These are phyloP conservation scores for Triadica sebifera DNA, from an alignment of 345 rosid genomes.

Conservation along the genomic window DNA sequence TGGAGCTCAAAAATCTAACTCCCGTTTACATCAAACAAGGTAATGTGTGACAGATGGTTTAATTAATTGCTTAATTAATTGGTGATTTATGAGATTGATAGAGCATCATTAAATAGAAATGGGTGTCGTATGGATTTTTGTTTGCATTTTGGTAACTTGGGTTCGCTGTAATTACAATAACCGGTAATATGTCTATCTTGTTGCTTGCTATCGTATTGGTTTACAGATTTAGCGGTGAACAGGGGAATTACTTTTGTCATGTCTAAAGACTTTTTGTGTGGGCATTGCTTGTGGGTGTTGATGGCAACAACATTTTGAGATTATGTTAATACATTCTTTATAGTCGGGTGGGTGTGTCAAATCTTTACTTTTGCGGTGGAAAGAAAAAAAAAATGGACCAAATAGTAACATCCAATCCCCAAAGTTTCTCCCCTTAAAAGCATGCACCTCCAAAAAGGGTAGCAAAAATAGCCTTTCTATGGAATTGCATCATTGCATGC, in stretches of 20 bases:
- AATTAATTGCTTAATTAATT: too few relatives aligned
- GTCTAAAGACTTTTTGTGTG: slow-evolving; percentile 21
- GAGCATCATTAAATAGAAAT: not conserved
- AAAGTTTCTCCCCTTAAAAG: slow-evolving; percentile 21
- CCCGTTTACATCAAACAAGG: slow-evolving; percentile 34
- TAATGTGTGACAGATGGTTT: slow-evolving; percentile 2
- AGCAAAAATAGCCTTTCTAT: not conserved
- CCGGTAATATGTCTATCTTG: too few relatives aligned
- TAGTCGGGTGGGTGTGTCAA: slow-evolving; percentile 43
- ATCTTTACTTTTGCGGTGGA: slow-evolving; percentile 24
- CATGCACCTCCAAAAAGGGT: slow-evolving; percentile 13
- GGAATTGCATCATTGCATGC: not conserved
- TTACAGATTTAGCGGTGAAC: not conserved
- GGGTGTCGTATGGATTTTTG: too few relatives aligned
- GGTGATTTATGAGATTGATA: slow-evolving; percentile 12
- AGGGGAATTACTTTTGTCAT: not conserved
- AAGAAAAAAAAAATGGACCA: not conserved
- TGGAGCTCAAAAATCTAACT: slow-evolving; percentile 33
- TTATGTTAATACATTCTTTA: slow-evolving; percentile 23
- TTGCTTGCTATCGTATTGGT: not conserved
- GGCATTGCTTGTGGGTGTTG: slow-evolving; percentile 13
- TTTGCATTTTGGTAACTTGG: too few relatives aligned
- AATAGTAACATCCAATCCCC: slow-evolving; percentile 7
- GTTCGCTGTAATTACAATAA: too few relatives aligned
- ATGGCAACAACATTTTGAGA: slow-evolving; percentile 21